Evolutionary conservation across 805 yeast species (phyloP).

Genomic region (Yarrowia divulgata): DNA sequence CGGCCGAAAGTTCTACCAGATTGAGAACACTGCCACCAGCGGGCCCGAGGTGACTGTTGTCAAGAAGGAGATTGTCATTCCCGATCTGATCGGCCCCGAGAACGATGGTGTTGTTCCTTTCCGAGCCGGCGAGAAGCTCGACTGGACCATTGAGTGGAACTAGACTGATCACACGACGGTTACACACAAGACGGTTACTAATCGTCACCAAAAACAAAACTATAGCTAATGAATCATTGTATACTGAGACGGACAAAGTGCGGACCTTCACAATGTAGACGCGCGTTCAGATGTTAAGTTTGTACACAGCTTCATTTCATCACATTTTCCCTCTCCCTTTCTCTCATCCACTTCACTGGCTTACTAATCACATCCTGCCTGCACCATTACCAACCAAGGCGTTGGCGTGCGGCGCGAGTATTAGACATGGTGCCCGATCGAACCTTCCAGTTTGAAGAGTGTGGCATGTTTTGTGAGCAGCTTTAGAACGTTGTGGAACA

Average conservation of each 20-base stretch:
- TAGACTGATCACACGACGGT: neutral
- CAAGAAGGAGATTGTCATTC: conserved; percentile 57
- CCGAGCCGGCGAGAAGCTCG: conserved; percentile 75
- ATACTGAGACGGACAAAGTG: neutral
- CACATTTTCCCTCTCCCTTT: neutral
- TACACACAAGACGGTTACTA: neutral
- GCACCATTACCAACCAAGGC: conserved; percentile 6
- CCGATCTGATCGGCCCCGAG: conserved; percentile 60
- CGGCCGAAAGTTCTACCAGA: conserved; percentile 74
- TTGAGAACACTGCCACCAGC: conserved; percentile 55
- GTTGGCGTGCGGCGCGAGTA: neutral
- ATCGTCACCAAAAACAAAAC: conserved; percentile 7
- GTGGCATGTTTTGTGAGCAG: neutral
- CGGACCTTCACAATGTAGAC: neutral
- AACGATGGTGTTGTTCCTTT: conserved; percentile 79
- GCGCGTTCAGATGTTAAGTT: neutral
- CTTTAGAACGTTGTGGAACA: neutral
- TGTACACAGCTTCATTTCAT: too few relatives aligned
- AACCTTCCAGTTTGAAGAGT: neutral
- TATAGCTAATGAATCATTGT: conserved; percentile 10
- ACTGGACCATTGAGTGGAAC: conserved; percentile 79
- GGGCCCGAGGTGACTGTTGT: conserved; percentile 58
- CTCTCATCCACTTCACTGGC: too few relatives aligned
- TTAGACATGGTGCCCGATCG: conserved; percentile 16
- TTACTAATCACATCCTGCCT: neutral